These are phyloP conservation scores for Chaetoceros muelleri DNA, from an alignment of 108 stramenopile genomes.

Conservation along the genomic window DNA sequence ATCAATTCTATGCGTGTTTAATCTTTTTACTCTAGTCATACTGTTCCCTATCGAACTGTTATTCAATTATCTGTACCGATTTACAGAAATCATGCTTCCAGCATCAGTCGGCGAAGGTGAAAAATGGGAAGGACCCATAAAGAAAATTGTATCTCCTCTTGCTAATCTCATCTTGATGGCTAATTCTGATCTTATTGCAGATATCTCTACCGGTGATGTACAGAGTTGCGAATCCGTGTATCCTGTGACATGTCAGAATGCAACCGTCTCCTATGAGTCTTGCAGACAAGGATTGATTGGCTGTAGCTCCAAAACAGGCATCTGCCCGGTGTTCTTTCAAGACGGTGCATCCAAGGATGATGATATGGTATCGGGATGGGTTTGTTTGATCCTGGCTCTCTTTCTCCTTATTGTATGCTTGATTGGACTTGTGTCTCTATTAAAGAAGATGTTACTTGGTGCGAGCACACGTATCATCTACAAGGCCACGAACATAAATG, in stretches of 20 bases:
- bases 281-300: constrained; percentile 1
- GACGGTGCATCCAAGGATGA: constrained; percentile 14
- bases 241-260: neutral
- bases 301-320: neutral
- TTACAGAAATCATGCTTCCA: constrained; percentile 14
- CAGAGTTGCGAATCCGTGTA: neutral
- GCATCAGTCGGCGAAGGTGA: constrained; percentile 8
- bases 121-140: constrained; percentile 21
- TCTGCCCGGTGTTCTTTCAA: constrained; percentile 18
- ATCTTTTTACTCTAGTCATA: constrained; percentile 9
- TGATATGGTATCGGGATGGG: constrained; percentile 15
- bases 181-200: constrained; percentile 3
- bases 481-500: constrained; percentile 24
- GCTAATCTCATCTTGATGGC: constrained; percentile 8
- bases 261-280: neutral
- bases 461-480: constrained; percentile 12
- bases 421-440: constrained; percentile 15
- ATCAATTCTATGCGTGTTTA: constrained; percentile 19
- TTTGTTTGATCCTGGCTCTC: constrained; percentile 14
- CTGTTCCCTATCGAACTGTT: constrained; percentile 12
- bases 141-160: constrained; percentile 8
- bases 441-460: constrained; percentile 13
- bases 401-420: constrained; percentile 15
- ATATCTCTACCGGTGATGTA: constrained; percentile 3
- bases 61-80: constrained; percentile 6